Base-by-base conservation (phyloP, 495 filamentous ascomycete genomes). In the Parmelia sp. region DNA sequence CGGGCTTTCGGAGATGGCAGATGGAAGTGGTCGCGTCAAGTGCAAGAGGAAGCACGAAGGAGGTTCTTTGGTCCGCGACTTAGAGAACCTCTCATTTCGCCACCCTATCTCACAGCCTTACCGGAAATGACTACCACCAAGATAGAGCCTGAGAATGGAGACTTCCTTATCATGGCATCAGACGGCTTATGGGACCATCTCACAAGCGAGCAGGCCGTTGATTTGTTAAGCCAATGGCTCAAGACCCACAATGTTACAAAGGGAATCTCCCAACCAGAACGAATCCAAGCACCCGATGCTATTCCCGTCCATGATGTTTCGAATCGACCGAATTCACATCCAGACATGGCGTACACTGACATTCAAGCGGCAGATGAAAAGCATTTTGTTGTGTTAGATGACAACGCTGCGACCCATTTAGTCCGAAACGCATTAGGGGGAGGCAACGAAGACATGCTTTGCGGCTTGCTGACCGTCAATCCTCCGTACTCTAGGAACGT, bases 101-200 rank as follows among this genome's bases (percentile, higher is more conserved):
- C 86, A 35, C 87, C 86, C 2, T 90, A 89, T 72, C 70, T 88
- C 40, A 88, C 83, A 1, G 86, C 87, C 4, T 78, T 84, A 71
- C 87, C 87, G 1, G 82, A 82, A 9, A 78, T 89, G 44, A 84
- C 80, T 0, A 83, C 80, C 40, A 82, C 77, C 0, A 72, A 75
- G 64, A 75, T 89, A 33, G 71, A 83, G 35, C 67, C 76, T 0
- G 70, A 68, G 0, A 71, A 71, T 35, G 72, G 74, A 23, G 81
- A 82, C 23, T 88, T 89, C 65, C 57, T 88, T 58, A 84, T 90
- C 60, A 74, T 88, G 69, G 86, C 84, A 23, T 81, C 79, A 5
- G 86, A 89, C 65, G 86, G 86, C 7, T 59, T 89, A 37, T 90
- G 86, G 86, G 84, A 88, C 68, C 71, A 71, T 45, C 74, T 89